phyloP scores from a whole-genome alignment of 441 rosid species.

The Mallotus japonicus region DNA sequence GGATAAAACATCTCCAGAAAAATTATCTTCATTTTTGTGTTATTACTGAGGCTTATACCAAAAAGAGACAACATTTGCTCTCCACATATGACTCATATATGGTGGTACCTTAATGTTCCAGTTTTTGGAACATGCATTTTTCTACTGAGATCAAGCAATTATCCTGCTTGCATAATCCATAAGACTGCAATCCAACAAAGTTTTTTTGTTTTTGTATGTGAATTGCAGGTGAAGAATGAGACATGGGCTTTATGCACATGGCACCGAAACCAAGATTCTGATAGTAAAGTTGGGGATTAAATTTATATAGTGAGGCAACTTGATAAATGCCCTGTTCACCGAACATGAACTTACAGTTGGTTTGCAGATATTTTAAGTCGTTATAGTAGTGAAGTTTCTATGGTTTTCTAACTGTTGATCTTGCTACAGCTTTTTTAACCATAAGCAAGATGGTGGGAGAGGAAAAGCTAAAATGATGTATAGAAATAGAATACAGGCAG shows the following conservation, averaged over 20 bases:
- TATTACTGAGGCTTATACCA: background rate
- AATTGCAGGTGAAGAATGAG: constrained; percentile 32
- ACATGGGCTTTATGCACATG: constrained; percentile 58
- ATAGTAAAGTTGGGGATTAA: constrained; percentile 32
- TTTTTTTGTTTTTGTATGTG: background rate
- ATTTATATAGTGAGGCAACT: constrained; percentile 53
- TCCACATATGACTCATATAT: background rate
- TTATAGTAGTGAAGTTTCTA: background rate
- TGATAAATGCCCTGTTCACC: constrained; percentile 29
- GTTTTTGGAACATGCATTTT: background rate
- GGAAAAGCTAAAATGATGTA: background rate
- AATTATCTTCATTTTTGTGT: background rate
- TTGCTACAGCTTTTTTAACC: background rate
- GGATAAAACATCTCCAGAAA: too few relatives aligned
- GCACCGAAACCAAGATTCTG: constrained; percentile 51
- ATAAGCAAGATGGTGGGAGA: background rate
- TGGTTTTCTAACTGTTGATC: background rate
- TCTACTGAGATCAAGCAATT: background rate
- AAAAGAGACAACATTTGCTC: background rate
- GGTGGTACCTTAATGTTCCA: background rate
- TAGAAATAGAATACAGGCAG: background rate
- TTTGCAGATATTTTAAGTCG: constrained; percentile 21
- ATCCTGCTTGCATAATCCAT: background rate
- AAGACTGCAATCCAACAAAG: background rate
- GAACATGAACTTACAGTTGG: background rate